Conservation (phyloP, 1,284 basidiomycete genomes). For the Apiotrichum sp. region DNA sequence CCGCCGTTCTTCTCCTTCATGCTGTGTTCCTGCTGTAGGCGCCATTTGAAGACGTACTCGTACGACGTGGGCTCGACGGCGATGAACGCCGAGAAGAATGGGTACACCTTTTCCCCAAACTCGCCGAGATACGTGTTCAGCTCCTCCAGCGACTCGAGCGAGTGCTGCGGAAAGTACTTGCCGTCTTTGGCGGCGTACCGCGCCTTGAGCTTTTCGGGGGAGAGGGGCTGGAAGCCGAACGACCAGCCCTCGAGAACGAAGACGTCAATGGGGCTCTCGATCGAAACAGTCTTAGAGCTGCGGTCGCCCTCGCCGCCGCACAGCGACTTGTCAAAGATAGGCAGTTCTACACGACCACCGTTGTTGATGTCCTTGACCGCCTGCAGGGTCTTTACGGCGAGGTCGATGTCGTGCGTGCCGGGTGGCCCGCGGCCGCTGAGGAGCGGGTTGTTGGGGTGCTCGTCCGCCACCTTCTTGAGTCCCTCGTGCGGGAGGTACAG, state of each 20-base stretch:
- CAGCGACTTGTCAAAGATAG: conserved; percentile 80
- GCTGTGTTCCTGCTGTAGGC: conserved; percentile 74
- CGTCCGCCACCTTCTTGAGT: conserved; percentile 24
- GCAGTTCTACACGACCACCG: conserved; percentile 37
- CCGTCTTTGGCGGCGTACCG: conserved; percentile 31
- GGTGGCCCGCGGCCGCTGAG: conserved; percentile 41
- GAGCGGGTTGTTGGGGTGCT: conserved; percentile 35
- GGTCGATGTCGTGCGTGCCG: conserved; percentile 37
- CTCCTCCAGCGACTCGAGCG: conserved; percentile 19
- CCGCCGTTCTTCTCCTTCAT: conserved; percentile 82
- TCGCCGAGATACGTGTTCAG: conserved; percentile 29
- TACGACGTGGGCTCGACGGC: conserved; percentile 32
- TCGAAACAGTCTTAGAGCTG: conserved; percentile 44
- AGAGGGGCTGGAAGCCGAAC: conserved; percentile 46
- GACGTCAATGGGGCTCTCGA: conserved; percentile 60
- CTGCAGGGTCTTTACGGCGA: conserved; percentile 1
- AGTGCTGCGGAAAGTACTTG: conserved; percentile 26
- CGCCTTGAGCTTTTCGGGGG: conserved; percentile 38
- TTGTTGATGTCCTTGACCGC: conserved; percentile 10
- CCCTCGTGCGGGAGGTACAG: conserved; percentile 35
- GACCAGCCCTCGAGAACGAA: conserved; percentile 64
- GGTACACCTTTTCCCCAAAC: conserved; percentile 26
- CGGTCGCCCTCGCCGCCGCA: conserved; percentile 78
- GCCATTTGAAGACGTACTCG: conserved; percentile 54
- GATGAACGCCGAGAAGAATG: conserved; percentile 26